Conservation (phyloP, 2,329 filamentous ascomycete species). For the Tricladium varicosporioides region DNA sequence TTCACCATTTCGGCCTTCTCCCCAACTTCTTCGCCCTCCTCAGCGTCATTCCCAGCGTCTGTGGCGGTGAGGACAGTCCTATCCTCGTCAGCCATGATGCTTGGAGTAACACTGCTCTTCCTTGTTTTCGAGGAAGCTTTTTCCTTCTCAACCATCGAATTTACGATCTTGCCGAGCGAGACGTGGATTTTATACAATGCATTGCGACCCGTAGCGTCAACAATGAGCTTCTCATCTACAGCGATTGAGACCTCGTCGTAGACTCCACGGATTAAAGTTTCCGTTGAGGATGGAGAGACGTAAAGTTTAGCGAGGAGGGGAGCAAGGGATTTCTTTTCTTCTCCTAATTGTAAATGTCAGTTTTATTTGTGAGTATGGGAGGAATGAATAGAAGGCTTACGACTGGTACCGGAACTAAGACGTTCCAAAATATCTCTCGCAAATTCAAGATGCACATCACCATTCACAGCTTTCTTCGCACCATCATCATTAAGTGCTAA, state of each 20-base stretch:
- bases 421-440: conserved; percentile 75
- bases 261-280: conserved; percentile 55
- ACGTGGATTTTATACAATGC: conserved; percentile 68
- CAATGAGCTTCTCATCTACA: conserved; percentile 59
- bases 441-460: conserved; percentile 77
- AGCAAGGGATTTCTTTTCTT: conserved; percentile 81
- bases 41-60: conserved; percentile 8
- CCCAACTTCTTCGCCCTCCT: conserved; percentile 2
- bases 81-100: conserved; percentile 31
- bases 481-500: conserved; percentile 48
- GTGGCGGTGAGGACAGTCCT: conserved; percentile 12
- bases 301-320: conserved; percentile 80
- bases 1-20: conserved; percentile 43
- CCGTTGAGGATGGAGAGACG: conserved; percentile 64
- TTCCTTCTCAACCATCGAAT: conserved; percentile 48
- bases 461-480: conserved; percentile 64
- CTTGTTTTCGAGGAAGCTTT: conserved; percentile 24
- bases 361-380: conserved; percentile 26
- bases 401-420: conserved; percentile 62
- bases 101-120: conserved; percentile 32
- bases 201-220: conserved; percentile 61
- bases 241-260: conserved; percentile 59
- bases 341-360: conserved; percentile 50
- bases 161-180: conserved; percentile 65
- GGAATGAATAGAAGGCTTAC: conserved; percentile 48